Conservation (phyloP, 257 asterid species). For the Solanum phureja region DNA sequence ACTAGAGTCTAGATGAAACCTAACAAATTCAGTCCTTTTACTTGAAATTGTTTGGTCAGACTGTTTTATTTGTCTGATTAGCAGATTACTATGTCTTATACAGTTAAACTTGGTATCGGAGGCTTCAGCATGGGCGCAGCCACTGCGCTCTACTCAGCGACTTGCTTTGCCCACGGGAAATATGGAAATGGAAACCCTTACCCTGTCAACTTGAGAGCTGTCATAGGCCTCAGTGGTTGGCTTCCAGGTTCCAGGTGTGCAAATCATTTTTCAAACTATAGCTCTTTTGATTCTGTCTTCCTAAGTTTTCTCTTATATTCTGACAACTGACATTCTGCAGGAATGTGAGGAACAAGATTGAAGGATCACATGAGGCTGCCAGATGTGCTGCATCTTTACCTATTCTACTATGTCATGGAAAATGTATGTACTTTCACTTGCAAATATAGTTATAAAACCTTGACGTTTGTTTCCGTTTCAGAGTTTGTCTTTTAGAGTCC, state of each 20-base stretch:
- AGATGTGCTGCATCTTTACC: constrained; percentile 94
- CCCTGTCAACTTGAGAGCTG: constrained; percentile 60
- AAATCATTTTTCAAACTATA: not conserved
- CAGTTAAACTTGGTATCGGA: constrained; percentile 94
- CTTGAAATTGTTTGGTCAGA: not conserved
- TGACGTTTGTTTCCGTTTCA: not conserved
- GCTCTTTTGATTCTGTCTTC: not conserved
- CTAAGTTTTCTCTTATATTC: not conserved
- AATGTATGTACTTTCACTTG: constrained; percentile 30
- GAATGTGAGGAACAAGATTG: constrained; percentile 58
- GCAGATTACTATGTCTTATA: constrained; percentile 9
- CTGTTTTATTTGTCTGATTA: not conserved
- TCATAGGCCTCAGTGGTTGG: constrained; percentile 93
- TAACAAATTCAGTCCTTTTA: not conserved
- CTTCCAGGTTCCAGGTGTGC: constrained; percentile 89
- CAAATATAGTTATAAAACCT: not conserved
- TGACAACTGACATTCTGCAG: constrained; percentile 29
- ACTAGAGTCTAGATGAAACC: not conserved
- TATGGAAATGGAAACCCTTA: constrained; percentile 79
- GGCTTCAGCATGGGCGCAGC: constrained; percentile 99
- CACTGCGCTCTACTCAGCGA: constrained; percentile 77
- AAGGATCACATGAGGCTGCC: constrained; percentile 71
- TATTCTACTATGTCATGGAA: constrained; percentile 82
- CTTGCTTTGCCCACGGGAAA: constrained; percentile 79
- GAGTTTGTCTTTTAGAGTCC: not conserved